Conservation (phyloP, 305 asterid genomes). For the Fraxinus sp. region DNA sequence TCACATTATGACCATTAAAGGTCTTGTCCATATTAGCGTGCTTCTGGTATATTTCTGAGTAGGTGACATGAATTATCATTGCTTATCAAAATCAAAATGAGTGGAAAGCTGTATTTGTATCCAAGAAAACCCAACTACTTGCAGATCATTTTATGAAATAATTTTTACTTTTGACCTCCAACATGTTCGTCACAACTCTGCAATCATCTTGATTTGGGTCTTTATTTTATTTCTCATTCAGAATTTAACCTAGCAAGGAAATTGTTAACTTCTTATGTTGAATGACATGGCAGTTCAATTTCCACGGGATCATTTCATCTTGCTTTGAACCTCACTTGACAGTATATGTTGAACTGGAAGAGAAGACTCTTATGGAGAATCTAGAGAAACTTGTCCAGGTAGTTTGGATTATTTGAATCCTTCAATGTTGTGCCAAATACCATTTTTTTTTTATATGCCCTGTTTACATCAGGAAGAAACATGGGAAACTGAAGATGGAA, state of each 20-base stretch:
- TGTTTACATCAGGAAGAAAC: conserved; percentile 77
- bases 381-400: conserved; percentile 98
- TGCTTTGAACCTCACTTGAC: conserved; percentile 96
- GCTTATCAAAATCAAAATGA: conserved; percentile 7
- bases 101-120: conserved; percentile 14
- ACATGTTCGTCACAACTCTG: neutral
- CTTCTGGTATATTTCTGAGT: conserved; percentile 19
- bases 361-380: conserved; percentile 92
- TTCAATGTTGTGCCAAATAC: conserved; percentile 3
- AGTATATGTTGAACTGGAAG: conserved; percentile 91
- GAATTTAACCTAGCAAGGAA: conserved; percentile 18
- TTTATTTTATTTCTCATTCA: conserved; percentile 22
- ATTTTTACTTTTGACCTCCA: neutral
- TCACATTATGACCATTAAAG: neutral
- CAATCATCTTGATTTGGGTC: neutral
- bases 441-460: conserved; percentile 16
- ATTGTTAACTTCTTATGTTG: conserved; percentile 21
- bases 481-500: conserved; percentile 96
- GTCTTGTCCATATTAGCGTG: neutral
- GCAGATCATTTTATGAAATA: neutral
- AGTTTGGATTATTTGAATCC: conserved; percentile 21
- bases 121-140: neutral
- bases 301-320: conserved; percentile 91
- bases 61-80: neutral
- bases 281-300: conserved; percentile 72